phyloP scores from a whole-genome alignment of 495 filamentous ascomycete species.

The Cercophora samala region DNA sequence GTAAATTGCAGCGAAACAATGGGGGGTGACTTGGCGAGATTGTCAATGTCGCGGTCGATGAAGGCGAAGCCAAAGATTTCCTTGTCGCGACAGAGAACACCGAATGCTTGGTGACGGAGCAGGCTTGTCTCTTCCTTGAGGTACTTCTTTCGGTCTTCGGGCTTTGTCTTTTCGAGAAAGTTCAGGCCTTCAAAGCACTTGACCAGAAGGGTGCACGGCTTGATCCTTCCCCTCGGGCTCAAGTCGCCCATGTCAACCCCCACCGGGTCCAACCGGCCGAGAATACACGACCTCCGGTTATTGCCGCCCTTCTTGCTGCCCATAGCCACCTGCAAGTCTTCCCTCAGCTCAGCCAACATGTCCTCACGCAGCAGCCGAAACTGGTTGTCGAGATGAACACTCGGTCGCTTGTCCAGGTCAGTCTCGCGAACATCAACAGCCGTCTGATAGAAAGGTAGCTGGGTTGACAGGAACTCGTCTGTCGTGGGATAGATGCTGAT shows the following conservation, averaged over 20 bases:
- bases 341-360: constrained; percentile 63
- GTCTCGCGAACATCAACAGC: constrained; percentile 41
- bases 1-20: constrained; percentile 52
- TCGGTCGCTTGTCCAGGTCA: constrained; percentile 39
- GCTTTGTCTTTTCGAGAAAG: constrained; percentile 32
- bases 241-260: constrained; percentile 32
- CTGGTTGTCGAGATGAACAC: constrained; percentile 67
- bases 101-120: constrained; percentile 59
- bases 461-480: constrained; percentile 61
- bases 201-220: constrained; percentile 47
- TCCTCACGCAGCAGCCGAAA: constrained; percentile 76
- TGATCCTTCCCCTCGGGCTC: constrained; percentile 17
- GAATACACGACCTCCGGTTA: constrained; percentile 29
- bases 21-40: constrained; percentile 45
- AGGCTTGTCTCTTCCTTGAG: constrained; percentile 48
- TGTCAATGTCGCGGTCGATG: constrained; percentile 56
- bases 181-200: constrained; percentile 45
- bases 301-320: constrained; percentile 45
- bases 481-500: constrained; percentile 66
- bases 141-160: constrained; percentile 42
- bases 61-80: constrained; percentile 61
- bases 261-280: constrained; percentile 26
- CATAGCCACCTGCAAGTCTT: constrained; percentile 51
- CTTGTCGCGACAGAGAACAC: constrained; percentile 51
- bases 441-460: constrained; percentile 57